A percentile compares a stretch with the other conserved stretches of the same genome.
Evolutionary conservation across 768 basidiomycete genomes (phyloP).

Genomic region (Pisolithus marmoratus): DNA sequence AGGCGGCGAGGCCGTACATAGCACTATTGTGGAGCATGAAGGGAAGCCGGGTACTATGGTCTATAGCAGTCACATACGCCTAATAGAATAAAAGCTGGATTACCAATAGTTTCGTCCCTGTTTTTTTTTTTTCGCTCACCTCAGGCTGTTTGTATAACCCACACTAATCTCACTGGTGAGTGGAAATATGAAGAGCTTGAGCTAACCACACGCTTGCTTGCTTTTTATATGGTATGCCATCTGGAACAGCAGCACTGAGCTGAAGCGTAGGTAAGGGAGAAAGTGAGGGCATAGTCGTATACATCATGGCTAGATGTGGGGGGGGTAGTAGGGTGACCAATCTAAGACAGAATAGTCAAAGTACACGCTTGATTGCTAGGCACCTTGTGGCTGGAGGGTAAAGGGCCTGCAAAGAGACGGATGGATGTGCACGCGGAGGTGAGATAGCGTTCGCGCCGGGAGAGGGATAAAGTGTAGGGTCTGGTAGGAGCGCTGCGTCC

Average conservation of each 20-base stretch:
- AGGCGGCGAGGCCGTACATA: slow-evolving; percentile 38
- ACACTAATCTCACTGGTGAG: slow-evolving; percentile 29
- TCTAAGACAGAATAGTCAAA: slow-evolving; percentile 50
- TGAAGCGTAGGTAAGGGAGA: slow-evolving; percentile 53
- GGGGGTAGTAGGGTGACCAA: slow-evolving; percentile 47
- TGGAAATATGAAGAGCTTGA: slow-evolving; percentile 3
- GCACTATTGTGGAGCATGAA: slow-evolving; percentile 39
- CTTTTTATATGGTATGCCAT: slow-evolving; percentile 48
- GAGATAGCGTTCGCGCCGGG: slow-evolving; percentile 40
- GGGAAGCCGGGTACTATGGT: slow-evolving; percentile 44
- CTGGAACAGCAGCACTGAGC: slow-evolving; percentile 34
- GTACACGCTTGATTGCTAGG: slow-evolving; percentile 49
- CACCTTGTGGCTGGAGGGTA: slow-evolving; percentile 38
- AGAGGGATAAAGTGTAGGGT: slow-evolving; percentile 47
- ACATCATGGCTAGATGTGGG: slow-evolving; percentile 55
- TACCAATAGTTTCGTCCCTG: neutral
- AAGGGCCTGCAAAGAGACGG: slow-evolving; percentile 35
- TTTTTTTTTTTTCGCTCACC: slow-evolving; percentile 30
- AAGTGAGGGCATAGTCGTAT: slow-evolving; percentile 45
- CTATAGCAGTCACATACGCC: slow-evolving; percentile 39
- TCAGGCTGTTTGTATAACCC: slow-evolving; percentile 45
- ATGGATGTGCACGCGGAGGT: slow-evolving; percentile 45
- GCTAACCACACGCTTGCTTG: slow-evolving; percentile 41
- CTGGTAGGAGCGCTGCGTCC: slow-evolving; percentile 46
- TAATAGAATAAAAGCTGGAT: slow-evolving; percentile 13